Conservation (phyloP, 257 asterid species). For the Plectranthus barbatus region DNA sequence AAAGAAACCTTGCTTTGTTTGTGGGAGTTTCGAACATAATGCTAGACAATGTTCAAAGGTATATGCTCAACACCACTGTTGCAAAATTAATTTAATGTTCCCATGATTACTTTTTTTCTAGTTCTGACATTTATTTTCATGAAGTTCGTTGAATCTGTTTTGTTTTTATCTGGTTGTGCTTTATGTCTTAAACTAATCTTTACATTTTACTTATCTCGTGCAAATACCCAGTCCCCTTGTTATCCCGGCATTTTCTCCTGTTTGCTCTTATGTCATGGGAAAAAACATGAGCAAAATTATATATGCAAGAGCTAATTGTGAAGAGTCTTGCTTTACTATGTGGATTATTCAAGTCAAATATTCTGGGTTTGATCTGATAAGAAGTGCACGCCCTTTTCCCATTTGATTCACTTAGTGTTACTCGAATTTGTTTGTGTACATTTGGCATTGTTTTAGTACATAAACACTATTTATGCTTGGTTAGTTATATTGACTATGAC, state of each 20-base stretch:
- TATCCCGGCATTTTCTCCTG: not conserved
- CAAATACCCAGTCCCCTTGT: not conserved
- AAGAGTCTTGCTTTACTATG: not conserved
- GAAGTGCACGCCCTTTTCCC: not conserved
- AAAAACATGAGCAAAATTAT: not conserved
- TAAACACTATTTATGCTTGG: not conserved
- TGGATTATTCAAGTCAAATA: not conserved
- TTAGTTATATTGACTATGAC: not conserved
- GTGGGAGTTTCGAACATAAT: constrained; percentile 84
- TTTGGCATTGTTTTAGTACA: not conserved
- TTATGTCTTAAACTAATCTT: not conserved
- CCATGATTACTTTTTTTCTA: not conserved
- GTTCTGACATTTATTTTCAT: not conserved
- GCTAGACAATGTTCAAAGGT: constrained; percentile 81
- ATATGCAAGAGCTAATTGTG: not conserved
- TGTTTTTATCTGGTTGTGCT: not conserved
- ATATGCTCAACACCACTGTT: constrained; percentile 8
- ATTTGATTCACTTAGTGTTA: not conserved
- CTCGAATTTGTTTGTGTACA: not conserved
- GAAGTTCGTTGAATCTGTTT: not conserved
- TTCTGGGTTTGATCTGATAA: not conserved
- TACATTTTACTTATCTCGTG: no score
- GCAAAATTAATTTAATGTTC: not conserved
- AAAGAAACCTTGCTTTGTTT: constrained; percentile 88
- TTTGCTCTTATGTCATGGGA: not conserved